A percentile compares a stretch with the other conserved stretches of the same genome.
Evolutionary conservation across 495 filamentous ascomycete genomes (phyloP).

Genomic region (Acidiella bohemica): DNA sequence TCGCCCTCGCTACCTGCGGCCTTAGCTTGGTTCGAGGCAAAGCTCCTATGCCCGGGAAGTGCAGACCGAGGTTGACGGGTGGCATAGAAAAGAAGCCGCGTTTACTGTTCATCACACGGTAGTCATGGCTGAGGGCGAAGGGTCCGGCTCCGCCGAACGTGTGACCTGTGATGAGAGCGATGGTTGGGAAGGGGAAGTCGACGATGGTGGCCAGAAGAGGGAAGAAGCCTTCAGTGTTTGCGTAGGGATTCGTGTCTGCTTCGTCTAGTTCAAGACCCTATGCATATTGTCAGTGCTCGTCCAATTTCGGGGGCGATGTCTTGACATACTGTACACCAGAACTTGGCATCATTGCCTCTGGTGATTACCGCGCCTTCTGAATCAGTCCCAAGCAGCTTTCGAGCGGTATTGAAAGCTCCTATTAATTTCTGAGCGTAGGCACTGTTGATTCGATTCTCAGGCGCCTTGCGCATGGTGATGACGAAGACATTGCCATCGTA

Average conservation of each 20-base stretch:
- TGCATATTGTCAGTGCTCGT: background rate
- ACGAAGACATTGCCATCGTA: slow-evolving; percentile 33
- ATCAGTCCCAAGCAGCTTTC: slow-evolving; percentile 28
- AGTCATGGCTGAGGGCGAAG: slow-evolving; percentile 37
- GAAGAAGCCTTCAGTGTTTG: slow-evolving; percentile 39
- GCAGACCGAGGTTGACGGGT: slow-evolving; percentile 37
- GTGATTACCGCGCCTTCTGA: slow-evolving; percentile 37
- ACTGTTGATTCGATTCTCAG: slow-evolving; percentile 37
- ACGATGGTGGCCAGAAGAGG: slow-evolving; percentile 37
- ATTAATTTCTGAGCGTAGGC: slow-evolving; percentile 38
- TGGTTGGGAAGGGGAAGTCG: slow-evolving; percentile 40
- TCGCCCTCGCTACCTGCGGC: slow-evolving; percentile 36
- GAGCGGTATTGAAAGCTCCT: slow-evolving; percentile 25
- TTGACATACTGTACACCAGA: slow-evolving; percentile 34
- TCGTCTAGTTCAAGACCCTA: slow-evolving; percentile 38
- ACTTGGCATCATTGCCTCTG: slow-evolving; percentile 36
- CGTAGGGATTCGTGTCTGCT: slow-evolving; percentile 34
- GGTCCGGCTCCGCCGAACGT: slow-evolving; percentile 40
- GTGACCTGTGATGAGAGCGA: slow-evolving; percentile 38
- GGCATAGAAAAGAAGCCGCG: slow-evolving; percentile 40
- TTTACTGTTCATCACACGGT: slow-evolving; percentile 38
- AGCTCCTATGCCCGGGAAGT: slow-evolving; percentile 38
- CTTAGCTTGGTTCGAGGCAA: slow-evolving; percentile 37
- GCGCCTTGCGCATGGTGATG: slow-evolving; percentile 37
- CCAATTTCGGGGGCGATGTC: background rate